Percentiles rank a stretch among this genome's conserved stretches.
phyloP scores from a whole-genome alignment of 441 rosid genomes.

The Aquilaria agallochum region DNA sequence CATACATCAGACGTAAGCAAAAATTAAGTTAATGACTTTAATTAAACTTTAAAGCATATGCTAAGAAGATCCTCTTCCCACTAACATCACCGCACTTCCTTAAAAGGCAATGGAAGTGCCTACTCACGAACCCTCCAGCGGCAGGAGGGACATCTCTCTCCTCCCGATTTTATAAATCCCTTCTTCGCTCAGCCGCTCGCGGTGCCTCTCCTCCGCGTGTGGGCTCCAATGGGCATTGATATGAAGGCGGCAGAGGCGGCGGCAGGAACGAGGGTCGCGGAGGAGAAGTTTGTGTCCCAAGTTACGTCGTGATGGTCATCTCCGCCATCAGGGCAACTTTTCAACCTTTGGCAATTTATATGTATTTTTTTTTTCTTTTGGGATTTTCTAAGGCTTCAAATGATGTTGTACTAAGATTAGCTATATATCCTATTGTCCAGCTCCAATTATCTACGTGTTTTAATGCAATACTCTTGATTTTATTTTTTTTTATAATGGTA shows the following conservation, averaged over 20 bases:
- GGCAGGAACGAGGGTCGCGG: background rate
- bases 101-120: slow-evolving; percentile 7
- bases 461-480: too few relatives aligned
- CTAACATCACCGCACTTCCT: slow-evolving; percentile 2
- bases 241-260: slow-evolving; percentile 2
- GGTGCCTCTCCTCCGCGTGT: background rate
- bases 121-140: background rate
- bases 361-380: background rate
- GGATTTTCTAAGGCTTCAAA: slow-evolving; percentile 4
- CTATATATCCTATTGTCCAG: too few relatives aligned
- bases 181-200: background rate
- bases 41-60: slow-evolving; percentile 27
- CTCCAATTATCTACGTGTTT: too few relatives aligned
- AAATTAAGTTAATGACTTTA: background rate
- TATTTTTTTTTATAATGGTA: too few relatives aligned
- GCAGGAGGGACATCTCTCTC: background rate
- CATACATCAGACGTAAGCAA: background rate
- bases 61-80: slow-evolving; percentile 37
- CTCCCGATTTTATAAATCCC: background rate
- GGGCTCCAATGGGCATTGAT: slow-evolving; percentile 6
- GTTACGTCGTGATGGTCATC: slow-evolving; percentile 21
- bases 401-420: too few relatives aligned
- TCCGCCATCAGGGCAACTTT: slow-evolving; percentile 39
- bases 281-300: slow-evolving; percentile 2
- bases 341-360: slow-evolving; percentile 45